These are phyloP conservation scores for Penicillium sp. DNA, from an alignment of 2,329 filamentous ascomycete genomes.

Conservation along the genomic window DNA sequence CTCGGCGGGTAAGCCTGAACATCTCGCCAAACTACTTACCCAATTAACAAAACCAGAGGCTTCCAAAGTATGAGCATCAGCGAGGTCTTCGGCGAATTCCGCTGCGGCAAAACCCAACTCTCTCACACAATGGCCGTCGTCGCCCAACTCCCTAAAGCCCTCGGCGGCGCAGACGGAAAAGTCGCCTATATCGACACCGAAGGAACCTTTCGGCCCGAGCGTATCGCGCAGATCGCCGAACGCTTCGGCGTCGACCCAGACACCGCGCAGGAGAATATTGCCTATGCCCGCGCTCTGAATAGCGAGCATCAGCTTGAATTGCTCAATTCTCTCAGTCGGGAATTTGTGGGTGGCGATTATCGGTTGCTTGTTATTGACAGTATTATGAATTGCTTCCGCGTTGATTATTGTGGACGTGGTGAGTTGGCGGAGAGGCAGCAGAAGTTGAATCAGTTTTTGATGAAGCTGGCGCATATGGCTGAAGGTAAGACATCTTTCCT, in stretches of 20 bases:
- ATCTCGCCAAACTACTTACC: too few relatives aligned
- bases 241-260: slow-evolving; percentile 61
- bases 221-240: slow-evolving; percentile 66
- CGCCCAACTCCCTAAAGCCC: slow-evolving; percentile 55
- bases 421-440: slow-evolving; percentile 68
- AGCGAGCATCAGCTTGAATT: slow-evolving; percentile 66
- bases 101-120: slow-evolving; percentile 68
- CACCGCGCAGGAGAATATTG: slow-evolving; percentile 64
- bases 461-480: slow-evolving; percentile 63
- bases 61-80: slow-evolving; percentile 71
- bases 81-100: slow-evolving; percentile 47
- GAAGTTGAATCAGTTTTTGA: slow-evolving; percentile 64
- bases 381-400: slow-evolving; percentile 68
- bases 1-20: slow-evolving; percentile 54
- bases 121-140: slow-evolving; percentile 68
- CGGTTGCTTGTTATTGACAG: slow-evolving; percentile 67
- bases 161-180: slow-evolving; percentile 67
- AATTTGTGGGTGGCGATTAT: slow-evolving; percentile 63
- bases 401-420: slow-evolving; percentile 65
- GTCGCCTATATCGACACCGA: slow-evolving; percentile 68
- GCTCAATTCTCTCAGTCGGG: slow-evolving; percentile 59
- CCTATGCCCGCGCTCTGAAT: slow-evolving; percentile 63
- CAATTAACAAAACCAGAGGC: slow-evolving; percentile 45
- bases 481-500: slow-evolving; percentile 48
- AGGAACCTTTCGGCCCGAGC: slow-evolving; percentile 65